A percentile compares a stretch with the other conserved stretches of the same genome.
phyloP scores from a whole-genome alignment of 2,329 filamentous ascomycete species.

The Colletotrichum tropicicola region DNA sequence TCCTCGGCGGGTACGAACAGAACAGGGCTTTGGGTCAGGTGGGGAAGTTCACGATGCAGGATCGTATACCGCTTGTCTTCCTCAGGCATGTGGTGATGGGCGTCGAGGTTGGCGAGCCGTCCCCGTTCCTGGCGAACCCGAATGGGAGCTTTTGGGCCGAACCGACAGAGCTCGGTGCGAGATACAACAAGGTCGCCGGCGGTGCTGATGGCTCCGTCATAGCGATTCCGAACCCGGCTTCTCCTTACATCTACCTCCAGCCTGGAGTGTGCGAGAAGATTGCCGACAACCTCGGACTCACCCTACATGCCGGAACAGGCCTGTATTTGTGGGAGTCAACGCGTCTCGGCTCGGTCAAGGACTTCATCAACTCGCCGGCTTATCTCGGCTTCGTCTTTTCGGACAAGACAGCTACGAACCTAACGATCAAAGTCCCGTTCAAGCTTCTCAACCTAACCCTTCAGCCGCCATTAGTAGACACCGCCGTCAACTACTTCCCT shows the following conservation, averaged over 20 bases:
- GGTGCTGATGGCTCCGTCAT: slow-evolving; percentile 20
- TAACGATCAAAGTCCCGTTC: slow-evolving; percentile 54
- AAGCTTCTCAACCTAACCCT: slow-evolving; percentile 50
- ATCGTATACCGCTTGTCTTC: slow-evolving; percentile 27
- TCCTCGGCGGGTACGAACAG: slow-evolving; percentile 46
- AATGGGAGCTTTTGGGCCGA: slow-evolving; percentile 22
- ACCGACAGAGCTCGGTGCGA: neutral
- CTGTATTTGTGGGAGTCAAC: slow-evolving; percentile 51
- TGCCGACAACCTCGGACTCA: slow-evolving; percentile 46
- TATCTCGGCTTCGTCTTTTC: slow-evolving; percentile 49
- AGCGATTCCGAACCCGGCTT: slow-evolving; percentile 34
- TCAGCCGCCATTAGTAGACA: slow-evolving; percentile 41
- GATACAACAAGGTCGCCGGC: slow-evolving; percentile 7
- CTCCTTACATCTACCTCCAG: slow-evolving; percentile 50
- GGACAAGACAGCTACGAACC: slow-evolving; percentile 39
- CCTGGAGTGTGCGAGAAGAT: slow-evolving; percentile 48
- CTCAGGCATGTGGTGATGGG: slow-evolving; percentile 33
- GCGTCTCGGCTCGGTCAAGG: slow-evolving; percentile 39
- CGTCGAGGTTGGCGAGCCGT: slow-evolving; percentile 30
- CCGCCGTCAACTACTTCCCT: slow-evolving; percentile 32
- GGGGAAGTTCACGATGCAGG: slow-evolving; percentile 32
- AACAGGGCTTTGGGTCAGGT: slow-evolving; percentile 38
- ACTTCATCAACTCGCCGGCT: slow-evolving; percentile 50
- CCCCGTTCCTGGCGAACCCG: slow-evolving; percentile 24
- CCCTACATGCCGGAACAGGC: slow-evolving; percentile 41